phyloP scores from a whole-genome alignment of 2,329 filamentous ascomycete genomes.

The Hortaea sp. region DNA sequence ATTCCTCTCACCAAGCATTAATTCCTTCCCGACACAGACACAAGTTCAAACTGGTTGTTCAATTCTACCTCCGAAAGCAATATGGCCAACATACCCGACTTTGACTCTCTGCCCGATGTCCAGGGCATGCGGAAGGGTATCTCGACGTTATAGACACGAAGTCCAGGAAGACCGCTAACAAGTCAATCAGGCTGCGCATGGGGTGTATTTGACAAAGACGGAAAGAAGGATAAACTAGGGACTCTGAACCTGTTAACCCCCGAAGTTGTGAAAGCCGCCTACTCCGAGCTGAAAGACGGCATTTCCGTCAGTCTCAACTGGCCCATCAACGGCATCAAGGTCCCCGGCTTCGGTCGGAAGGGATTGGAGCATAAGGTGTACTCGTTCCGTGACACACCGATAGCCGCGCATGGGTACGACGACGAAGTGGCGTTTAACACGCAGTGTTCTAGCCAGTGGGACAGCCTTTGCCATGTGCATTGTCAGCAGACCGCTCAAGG shows the following conservation, averaged over 20 bases:
- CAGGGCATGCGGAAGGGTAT: constrained; percentile 31
- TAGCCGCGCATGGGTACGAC: constrained; percentile 29
- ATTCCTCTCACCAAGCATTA: too few species aligned
- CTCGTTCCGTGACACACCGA: constrained; percentile 26
- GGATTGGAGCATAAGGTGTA: constrained; percentile 27
- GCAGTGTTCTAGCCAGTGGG: constrained; percentile 37
- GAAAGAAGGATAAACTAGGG: constrained; percentile 33
- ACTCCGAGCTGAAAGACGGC: constrained; percentile 33
- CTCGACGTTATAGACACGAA: too few species aligned
- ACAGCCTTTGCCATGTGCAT: constrained; percentile 34
- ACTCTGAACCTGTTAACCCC: constrained; percentile 38
- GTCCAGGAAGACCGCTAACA: constrained; percentile 3
- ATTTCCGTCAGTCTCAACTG: constrained; percentile 34
- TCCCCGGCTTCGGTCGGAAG: constrained; percentile 26
- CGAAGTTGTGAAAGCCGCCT: constrained; percentile 32
- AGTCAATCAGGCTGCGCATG: constrained; percentile 24
- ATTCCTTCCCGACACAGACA: too few species aligned
- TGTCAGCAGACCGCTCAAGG: constrained; percentile 31
- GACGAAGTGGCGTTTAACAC: constrained; percentile 40
- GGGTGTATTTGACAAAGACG: constrained; percentile 37
- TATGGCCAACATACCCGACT: constrained; percentile 27
- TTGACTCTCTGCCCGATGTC: constrained; percentile 32
- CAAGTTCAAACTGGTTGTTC: too few species aligned
- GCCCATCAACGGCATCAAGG: constrained; percentile 25
- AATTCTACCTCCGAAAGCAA: too few species aligned